phyloP scores from a whole-genome alignment of 805 yeast genomes.

The Yarrowia porcina region DNA sequence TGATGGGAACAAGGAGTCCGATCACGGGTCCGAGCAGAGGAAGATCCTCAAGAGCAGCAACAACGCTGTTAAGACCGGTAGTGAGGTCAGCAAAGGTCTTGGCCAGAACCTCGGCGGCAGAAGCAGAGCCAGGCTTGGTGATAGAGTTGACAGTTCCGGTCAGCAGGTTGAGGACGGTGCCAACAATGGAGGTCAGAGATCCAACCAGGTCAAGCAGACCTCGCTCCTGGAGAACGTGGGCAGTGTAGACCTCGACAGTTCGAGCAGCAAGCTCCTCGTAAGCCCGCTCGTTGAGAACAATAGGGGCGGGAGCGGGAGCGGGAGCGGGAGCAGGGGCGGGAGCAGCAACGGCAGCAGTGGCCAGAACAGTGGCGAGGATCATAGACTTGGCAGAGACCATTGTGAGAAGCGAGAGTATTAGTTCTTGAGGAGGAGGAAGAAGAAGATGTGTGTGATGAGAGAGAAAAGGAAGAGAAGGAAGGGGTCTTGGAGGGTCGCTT shows the following conservation, averaged over 20 bases:
- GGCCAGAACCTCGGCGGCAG: slow-evolving; percentile 11
- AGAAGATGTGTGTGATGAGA: background rate
- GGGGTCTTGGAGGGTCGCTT: background rate
- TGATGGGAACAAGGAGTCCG: background rate
- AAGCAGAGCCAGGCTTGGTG: background rate
- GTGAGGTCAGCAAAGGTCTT: background rate
- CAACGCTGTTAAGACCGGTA: background rate
- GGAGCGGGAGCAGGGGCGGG: background rate
- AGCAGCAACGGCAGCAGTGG: slow-evolving; percentile 6
- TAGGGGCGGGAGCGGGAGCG: background rate
- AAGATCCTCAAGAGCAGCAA: background rate
- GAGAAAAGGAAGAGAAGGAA: background rate
- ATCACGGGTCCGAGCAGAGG: background rate
- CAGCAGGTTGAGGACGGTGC: background rate
- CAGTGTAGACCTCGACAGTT: background rate
- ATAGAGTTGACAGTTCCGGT: background rate
- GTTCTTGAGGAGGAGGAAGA: background rate
- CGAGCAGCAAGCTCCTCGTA: background rate
- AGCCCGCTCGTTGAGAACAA: background rate
- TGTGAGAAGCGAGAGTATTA: background rate
- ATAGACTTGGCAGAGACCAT: slow-evolving; percentile 21
- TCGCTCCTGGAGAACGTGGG: background rate
- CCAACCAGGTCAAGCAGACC: background rate
- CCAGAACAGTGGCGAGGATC: background rate
- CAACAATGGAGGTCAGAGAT: background rate